Evolutionary conservation across 805 yeast genomes (phyloP).

Genomic region (Ogataea haglerorum): DNA sequence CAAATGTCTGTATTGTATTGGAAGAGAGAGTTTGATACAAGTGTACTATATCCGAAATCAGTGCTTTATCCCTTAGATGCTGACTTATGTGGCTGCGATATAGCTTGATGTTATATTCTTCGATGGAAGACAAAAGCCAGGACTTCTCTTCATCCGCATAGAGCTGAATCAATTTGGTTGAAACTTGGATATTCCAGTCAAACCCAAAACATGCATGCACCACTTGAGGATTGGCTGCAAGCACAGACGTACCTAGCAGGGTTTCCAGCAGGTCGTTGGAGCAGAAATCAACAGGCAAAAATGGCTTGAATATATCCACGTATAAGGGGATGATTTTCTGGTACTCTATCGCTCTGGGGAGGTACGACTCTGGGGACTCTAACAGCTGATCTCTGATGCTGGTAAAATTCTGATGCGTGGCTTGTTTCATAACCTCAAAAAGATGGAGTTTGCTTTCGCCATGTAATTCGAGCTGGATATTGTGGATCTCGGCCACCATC

Average conservation of each 20-base stretch:
- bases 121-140: background rate
- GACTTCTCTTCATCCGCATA: background rate
- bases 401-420: background rate
- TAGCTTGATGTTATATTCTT: background rate
- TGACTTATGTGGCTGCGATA: background rate
- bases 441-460: constrained; percentile 1
- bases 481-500: constrained; percentile 5
- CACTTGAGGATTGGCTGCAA: constrained; percentile 2
- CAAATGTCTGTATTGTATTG: constrained; percentile 1
- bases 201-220: constrained; percentile 2
- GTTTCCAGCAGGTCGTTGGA: background rate
- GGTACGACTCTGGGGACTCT: background rate
- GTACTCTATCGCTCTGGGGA: background rate
- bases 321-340: background rate
- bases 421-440: constrained; percentile 2
- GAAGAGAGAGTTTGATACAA: background rate
- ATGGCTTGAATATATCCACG: constrained; percentile 1
- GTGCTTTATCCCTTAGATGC: background rate
- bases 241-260: constrained; percentile 2
- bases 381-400: background rate
- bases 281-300: background rate
- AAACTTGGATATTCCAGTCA: background rate
- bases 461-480: background rate
- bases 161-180: background rate
- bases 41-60: background rate